These are phyloP conservation scores for Hygrocybe punicea DNA, from an alignment of 768 basidiomycete genomes.

Conservation along the genomic window DNA sequence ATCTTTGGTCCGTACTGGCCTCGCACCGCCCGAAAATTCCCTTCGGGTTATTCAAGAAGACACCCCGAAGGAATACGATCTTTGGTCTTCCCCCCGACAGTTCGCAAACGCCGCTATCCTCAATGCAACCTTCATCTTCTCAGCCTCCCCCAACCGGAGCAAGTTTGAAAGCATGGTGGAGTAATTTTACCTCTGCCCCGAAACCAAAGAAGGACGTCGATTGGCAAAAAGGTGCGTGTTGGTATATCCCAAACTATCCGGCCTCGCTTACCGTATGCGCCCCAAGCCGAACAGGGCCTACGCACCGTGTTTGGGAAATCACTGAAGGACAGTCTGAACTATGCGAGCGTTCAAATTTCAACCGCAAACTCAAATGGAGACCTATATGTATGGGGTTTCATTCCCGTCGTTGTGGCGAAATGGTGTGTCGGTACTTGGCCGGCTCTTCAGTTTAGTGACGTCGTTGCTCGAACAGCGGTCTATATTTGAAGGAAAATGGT, in stretches of 20 bases:
- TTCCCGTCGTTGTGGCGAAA: slow-evolving; percentile 97
- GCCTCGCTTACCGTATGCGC: neutral
- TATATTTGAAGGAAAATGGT: slow-evolving; percentile 95
- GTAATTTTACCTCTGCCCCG: slow-evolving; percentile 65
- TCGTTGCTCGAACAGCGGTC: slow-evolving; percentile 51
- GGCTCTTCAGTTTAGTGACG: slow-evolving; percentile 6
- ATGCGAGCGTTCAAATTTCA: slow-evolving; percentile 91
- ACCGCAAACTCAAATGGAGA: slow-evolving; percentile 81
- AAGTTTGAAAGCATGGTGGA: slow-evolving; percentile 79
- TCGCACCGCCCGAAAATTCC: neutral
- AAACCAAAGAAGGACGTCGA: slow-evolving; percentile 56
- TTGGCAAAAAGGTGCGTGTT: slow-evolving; percentile 36
- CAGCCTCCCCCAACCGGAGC: slow-evolving; percentile 45
- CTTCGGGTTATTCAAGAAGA: slow-evolving; percentile 1
- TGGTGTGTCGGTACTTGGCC: slow-evolving; percentile 56
- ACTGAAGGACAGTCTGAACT: slow-evolving; percentile 76
- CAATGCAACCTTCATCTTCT: slow-evolving; percentile 13
- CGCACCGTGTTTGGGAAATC: slow-evolving; percentile 80
- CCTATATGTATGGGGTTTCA: slow-evolving; percentile 88
- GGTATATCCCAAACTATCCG: neutral
- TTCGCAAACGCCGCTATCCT: neutral
- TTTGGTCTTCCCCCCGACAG: neutral
- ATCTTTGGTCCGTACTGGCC: neutral
- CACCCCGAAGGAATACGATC: neutral
- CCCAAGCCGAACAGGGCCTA: slow-evolving; percentile 26